phyloP scores from a whole-genome alignment of 2,329 filamentous ascomycete genomes.

The Paecilomyces fulvus region DNA sequence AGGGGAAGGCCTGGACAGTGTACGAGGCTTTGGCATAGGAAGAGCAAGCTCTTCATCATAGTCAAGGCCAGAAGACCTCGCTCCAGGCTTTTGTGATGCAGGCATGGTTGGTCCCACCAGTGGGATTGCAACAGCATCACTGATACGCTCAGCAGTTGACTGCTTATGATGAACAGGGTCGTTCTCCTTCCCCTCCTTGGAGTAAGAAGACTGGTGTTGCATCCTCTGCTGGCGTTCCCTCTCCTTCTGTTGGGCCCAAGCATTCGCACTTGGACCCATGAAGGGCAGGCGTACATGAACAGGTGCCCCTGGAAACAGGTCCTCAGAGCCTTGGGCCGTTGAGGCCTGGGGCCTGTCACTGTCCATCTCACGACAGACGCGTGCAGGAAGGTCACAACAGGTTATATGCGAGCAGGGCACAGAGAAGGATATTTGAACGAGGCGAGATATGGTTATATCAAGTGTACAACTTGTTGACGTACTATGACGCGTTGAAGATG shows the following conservation, averaged over 20 bases:
- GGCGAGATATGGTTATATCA: background rate
- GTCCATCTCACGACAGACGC: constrained; percentile 10
- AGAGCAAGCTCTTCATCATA: constrained; percentile 18
- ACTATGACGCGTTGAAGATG: background rate
- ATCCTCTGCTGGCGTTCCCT: constrained; percentile 7
- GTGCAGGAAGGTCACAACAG: background rate
- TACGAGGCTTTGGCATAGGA: constrained; percentile 16
- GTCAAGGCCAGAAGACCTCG: constrained; percentile 15
- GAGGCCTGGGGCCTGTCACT: constrained; percentile 9
- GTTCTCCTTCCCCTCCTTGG: background rate
- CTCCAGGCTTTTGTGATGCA: constrained; percentile 2
- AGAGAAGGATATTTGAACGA: background rate
- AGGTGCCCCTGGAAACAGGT: background rate
- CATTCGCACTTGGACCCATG: constrained; percentile 16
- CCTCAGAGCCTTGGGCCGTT: background rate
- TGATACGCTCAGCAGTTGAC: background rate
- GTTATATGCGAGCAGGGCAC: background rate
- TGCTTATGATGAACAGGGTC: background rate
- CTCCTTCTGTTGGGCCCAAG: constrained; percentile 17
- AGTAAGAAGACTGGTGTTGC: background rate
- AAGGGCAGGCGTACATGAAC: constrained; percentile 1
- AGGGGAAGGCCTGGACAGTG: background rate
- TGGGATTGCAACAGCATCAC: constrained; percentile 1
- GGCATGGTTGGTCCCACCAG: constrained; percentile 1
- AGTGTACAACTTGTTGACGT: background rate